Evolutionary conservation across 768 basidiomycete genomes (phyloP), one percentile per base, ranked within the genome.

Genomic region (Collybiopsis luxurians): DNA sequence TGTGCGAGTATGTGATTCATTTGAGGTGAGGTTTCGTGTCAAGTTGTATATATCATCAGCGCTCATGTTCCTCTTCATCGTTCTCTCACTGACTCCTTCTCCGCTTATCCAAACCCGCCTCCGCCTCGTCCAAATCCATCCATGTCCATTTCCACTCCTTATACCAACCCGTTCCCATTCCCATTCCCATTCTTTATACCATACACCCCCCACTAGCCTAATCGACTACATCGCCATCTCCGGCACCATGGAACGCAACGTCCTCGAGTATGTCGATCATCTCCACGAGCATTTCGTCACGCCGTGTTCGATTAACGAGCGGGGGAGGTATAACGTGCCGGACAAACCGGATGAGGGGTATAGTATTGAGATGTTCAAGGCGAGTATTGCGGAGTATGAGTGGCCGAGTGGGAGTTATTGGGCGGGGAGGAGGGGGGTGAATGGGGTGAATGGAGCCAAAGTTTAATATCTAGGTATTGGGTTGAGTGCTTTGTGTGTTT

Each of bases 191-290:
- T 34, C 5, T 51, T 19, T 57, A 3, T 58, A 39, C 65, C n/a
- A n/a, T n/a, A n/a, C n/a, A n/a, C n/a, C n/a, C n/a, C n/a, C n/a
- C n/a, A n/a, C n/a, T n/a, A 89, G 89, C 55, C 72, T 97, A 64
- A 97, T 98, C 67, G 95, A 98, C 72, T 98, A 95, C 67, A 90
- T 98, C 63, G 84, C 83, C 59, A 78, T 98, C 54, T 95, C 94
- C 1, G 95, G 94, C 2, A 82, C 86, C 19, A 95, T 95, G 87
- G 93, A 95, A 62, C 83, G 90, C 49, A 97, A 98, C 67, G 95
- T 97, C 3, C 85, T 98, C 39, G 95, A 93, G 71, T 92, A 84
- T 61, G 89, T 87, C 30, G 88, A 93, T 67, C 95, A 97, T 69
- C 77, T 98, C 38, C 95, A 98, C 71, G 93, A 98, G 65, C 91